Base-by-base conservation (phyloP, 805 yeast genomes). In the Isabelozyma heimii region DNA sequence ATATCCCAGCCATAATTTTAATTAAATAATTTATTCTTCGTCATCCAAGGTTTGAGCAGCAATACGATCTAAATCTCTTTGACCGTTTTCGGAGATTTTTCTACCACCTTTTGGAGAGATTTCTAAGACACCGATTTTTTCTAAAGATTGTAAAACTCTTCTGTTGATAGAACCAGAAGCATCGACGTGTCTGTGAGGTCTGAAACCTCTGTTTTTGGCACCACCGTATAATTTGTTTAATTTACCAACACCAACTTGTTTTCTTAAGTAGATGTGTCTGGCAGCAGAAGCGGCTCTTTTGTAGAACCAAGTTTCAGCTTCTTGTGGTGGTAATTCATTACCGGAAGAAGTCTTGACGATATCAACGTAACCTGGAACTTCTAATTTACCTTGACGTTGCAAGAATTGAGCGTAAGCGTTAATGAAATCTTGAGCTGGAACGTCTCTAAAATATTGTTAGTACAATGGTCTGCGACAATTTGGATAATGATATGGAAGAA, bases 21-120 rank as follows among this genome's bases (percentile, higher is more conserved):
- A 45, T 45, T 39, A 51, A 51, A 42, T 53, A 45, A 54, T 50
- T 66, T 75, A 76, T 63, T 77, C 81, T 73, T 88, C 95, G 71
- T 88, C 94, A 82, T 91, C 96, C 77, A 89, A 84, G 76, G 97
- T 90, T 83, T 91, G 97, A 77, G 96, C 97, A 74, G 98, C 98
- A 78, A 92, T 92, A 87, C 99, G 97, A 84, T 94, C 99, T 83
- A 94, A 88, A 83, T 94, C 99, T 89, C 99, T 91, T 84, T 92
- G 98, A 77, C 99, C 99, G 81, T 91, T 89, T 76, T 90, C 97
- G 60, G 97, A 87, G 85, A 94, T 90, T 81, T 91, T 90, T 87
- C 99, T 94, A 79, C 99, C 99, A 77, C 97, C 97, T 81, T 89
- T 90, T 80, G 91, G 89, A 74, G 96, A 85, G 76, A 87, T 82